Conservation (phyloP, 129 eudicot genomes). For the Chrysanthemum seticuspe region DNA sequence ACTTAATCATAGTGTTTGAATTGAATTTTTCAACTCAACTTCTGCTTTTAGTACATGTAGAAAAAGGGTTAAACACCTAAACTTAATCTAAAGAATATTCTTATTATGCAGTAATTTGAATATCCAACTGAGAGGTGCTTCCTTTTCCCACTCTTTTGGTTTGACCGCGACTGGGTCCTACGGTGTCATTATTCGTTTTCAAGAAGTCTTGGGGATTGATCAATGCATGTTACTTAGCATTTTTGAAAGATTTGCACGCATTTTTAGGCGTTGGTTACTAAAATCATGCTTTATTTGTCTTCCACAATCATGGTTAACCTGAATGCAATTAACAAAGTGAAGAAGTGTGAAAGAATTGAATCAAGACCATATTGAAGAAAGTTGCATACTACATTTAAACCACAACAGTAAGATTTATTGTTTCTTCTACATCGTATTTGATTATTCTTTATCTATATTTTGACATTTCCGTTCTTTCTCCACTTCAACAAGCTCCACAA, state of each 20-base stretch:
- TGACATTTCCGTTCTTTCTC: too few species aligned
- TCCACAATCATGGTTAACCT: constrained; percentile 24
- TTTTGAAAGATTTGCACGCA: constrained; percentile 36
- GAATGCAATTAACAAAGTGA: constrained; percentile 7
- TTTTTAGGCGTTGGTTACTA: constrained; percentile 44
- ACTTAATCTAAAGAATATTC: constrained; percentile 4
- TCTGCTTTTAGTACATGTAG: constrained; percentile 23
- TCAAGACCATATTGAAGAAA: constrained; percentile 25
- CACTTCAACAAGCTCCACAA: background rate
- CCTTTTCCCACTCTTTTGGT: constrained; percentile 20
- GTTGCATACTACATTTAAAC: background rate
- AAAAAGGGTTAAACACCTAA: constrained; percentile 28
- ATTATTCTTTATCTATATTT: background rate
- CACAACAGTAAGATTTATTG: background rate
- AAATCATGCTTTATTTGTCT: constrained; percentile 38
- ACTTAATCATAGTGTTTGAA: constrained; percentile 36
- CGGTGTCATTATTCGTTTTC: constrained; percentile 3
- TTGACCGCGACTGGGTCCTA: constrained; percentile 29
- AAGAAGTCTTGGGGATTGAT: constrained; percentile 29
- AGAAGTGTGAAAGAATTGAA: constrained; percentile 18
- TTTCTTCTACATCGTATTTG: background rate
- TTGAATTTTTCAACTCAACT: constrained; percentile 25
- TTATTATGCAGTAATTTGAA: constrained; percentile 16
- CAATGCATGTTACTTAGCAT: constrained; percentile 36
- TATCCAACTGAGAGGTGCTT: constrained; percentile 7